Evolutionary conservation across 2,329 filamentous ascomycete species (phyloP), one percentile per base, ranked within the genome.

Genomic region (Cladophialophora carrionii): DNA sequence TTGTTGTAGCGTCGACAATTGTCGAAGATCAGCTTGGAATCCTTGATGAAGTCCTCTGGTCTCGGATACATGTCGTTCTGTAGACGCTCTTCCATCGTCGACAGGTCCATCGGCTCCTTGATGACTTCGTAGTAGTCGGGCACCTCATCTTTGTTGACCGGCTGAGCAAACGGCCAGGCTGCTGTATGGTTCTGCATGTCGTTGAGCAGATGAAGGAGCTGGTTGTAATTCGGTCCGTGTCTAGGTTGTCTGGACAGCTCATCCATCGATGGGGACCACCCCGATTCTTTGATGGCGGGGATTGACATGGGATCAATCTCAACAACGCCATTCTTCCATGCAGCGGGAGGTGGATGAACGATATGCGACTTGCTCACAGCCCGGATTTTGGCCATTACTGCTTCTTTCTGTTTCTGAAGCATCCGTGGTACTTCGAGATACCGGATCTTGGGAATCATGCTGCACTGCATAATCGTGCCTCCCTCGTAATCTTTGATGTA

Each of bases 401-500:
- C 90, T 76, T 97, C 95, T 77, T 97, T 98, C 76, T 99, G 95
- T 81, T 99, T 98, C 55, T 96, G 85, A 1, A 99, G 84, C 92
- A 99, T 96, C 68, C 93, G 89, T 2, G 92, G 90, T 74, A 88
- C 87, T 77, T 99, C 94, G 5, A 99, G 88, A 78, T 99, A 99
- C 57, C 95, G 90, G 61, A 98, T 92, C 68, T 90, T 90, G 7
- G 94, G 94, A 22, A 99, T 85, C 95, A 99, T 98, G 59, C 90
- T 92, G 75, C 95, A 99, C 80, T 99, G 95, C 95, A 99, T 99
- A 67, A 99, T 96, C 0, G 95, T 99, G 64, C 95, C 95, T 64
- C 95, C 95, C 78, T 99, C 95, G 77, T 99, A 99, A 76, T 99
- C 95, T 76, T 99, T 99, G 81, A 99, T 99, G 74, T 98, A 99